These are phyloP conservation scores for Suillus subluteus DNA, from an alignment of 768 basidiomycete species.

Conservation along the genomic window DNA sequence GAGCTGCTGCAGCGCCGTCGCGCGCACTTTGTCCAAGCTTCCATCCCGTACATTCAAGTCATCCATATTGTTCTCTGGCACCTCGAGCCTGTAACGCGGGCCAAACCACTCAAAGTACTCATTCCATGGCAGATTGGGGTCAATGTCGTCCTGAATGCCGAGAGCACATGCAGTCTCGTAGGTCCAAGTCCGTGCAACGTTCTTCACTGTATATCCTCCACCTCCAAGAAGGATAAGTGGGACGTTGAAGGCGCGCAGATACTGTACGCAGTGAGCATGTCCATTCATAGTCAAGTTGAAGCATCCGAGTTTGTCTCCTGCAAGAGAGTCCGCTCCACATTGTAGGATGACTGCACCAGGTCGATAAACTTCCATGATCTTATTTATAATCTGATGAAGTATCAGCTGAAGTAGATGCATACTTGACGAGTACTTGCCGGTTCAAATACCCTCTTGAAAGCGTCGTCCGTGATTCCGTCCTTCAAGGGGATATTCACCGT, in stretches of 20 bases:
- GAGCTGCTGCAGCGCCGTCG: conserved; percentile 56
- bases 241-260: conserved; percentile 78
- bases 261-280: conserved; percentile 90
- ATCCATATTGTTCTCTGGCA: conserved; percentile 92
- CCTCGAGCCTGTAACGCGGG: conserved; percentile 91
- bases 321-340: conserved; percentile 94
- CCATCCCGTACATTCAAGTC: conserved; percentile 84
- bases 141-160: conserved; percentile 80
- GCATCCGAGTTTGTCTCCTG: conserved; percentile 94
- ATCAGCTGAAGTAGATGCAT: conserved; percentile 10
- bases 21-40: conserved; percentile 82
- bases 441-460: conserved; percentile 87
- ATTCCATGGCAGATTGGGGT: conserved; percentile 81
- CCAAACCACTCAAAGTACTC: conserved; percentile 98
- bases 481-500: conserved; percentile 91
- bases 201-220: conserved; percentile 96
- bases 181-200: conserved; percentile 93
- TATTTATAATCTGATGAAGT: conserved; percentile 67
- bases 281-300: conserved; percentile 97
- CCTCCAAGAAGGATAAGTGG: conserved; percentile 93
- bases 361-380: conserved; percentile 84
- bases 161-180: conserved; percentile 96
- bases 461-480: conserved; percentile 92
- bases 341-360: conserved; percentile 91
- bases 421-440: conserved; percentile 60